Conservation (phyloP, 75 land plant species). For the Pinus albicaulis region DNA sequence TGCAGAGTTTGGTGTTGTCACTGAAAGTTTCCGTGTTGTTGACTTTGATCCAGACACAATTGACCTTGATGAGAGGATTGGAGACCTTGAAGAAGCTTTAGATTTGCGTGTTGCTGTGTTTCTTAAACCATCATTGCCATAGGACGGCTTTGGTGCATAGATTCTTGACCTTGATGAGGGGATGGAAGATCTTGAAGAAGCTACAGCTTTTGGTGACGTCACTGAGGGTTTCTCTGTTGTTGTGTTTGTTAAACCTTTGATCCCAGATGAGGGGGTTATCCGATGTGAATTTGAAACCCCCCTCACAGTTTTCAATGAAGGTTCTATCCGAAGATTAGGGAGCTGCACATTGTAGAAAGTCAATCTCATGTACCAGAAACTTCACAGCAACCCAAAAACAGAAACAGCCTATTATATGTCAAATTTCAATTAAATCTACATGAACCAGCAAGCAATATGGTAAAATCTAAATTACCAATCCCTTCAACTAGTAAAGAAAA, state of each 20-base stretch:
- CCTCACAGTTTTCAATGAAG: not conserved
- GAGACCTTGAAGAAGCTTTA: constrained; percentile 16
- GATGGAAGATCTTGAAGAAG: constrained; percentile 23
- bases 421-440: not conserved
- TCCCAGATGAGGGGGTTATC: not conserved
- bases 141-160: constrained; percentile 9
- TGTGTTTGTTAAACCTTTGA: not conserved
- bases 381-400: not conserved
- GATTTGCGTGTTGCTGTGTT: constrained; percentile 16
- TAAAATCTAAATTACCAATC: not conserved
- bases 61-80: constrained; percentile 13
- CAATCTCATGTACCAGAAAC: not conserved
- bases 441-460: not conserved
- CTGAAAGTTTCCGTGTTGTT: not conserved
- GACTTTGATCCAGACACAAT: not conserved
- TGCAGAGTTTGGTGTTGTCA: constrained; percentile 22
- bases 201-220: constrained; percentile 19
- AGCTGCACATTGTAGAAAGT: constrained; percentile 3
- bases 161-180: constrained; percentile 10
- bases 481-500: not conserved
- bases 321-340: not conserved
- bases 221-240: constrained; percentile 1
- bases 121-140: not conserved
- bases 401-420: not conserved
- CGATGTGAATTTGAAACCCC: not conserved